Evolutionary conservation across 176 grass and related monocot genomes (phyloP).

Genomic region (Dendrocalamus sinicus): DNA sequence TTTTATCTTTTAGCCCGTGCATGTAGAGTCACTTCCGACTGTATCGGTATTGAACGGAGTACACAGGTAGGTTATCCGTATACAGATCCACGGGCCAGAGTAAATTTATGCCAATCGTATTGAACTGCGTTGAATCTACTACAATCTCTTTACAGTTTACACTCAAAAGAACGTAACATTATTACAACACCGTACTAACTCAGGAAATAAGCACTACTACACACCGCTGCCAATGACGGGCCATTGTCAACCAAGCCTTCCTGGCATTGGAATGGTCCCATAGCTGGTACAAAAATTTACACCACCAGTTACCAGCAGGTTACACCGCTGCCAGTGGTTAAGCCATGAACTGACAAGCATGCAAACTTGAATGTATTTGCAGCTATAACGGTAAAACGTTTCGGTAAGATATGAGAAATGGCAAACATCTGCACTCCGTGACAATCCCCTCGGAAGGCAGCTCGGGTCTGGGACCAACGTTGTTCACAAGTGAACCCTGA

Average conservation of each 20-base stretch:
- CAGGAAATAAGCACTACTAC: background rate
- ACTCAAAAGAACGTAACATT: background rate
- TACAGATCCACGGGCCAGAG: background rate
- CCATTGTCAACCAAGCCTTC: conserved; percentile 8
- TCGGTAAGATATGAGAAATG: background rate
- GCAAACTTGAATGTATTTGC: background rate
- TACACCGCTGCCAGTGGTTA: conserved; percentile 9
- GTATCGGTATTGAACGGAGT: too few relatives aligned
- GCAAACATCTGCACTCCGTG: conserved; percentile 15
- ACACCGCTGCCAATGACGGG: background rate
- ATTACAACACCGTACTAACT: background rate
- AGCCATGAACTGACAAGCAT: background rate
- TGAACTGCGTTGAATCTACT: background rate
- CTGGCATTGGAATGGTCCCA: background rate
- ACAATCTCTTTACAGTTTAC: background rate
- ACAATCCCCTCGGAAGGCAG: conserved; percentile 20
- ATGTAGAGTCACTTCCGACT: background rate
- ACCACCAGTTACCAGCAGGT: background rate
- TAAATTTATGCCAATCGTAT: background rate
- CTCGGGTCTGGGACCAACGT: conserved; percentile 45
- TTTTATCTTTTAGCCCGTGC: background rate
- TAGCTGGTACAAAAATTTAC: background rate
- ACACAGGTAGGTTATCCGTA: background rate
- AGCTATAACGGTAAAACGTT: background rate
- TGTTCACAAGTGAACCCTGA: conserved; percentile 47